A percentile compares a stretch with the other conserved stretches of the same genome.
Conservation (phyloP, 164 flowering plant genomes). For the Dillenia turbinata region DNA sequence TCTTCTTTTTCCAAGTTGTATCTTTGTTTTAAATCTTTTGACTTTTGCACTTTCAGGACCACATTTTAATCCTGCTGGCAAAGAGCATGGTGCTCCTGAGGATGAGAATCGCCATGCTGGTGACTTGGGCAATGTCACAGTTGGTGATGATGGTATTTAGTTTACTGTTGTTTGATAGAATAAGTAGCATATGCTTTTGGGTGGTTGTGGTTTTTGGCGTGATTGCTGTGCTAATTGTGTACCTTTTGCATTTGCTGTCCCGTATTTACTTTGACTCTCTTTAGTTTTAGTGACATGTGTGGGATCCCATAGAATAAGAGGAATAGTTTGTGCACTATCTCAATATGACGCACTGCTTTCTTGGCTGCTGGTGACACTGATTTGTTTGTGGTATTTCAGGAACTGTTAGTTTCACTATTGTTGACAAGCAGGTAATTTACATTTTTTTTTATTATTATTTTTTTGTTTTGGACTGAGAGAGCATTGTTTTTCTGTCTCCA, state of each 20-base stretch:
- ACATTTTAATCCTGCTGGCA: conserved; percentile 81
- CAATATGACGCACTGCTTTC: neutral
- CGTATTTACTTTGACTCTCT: no score
- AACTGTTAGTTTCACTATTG: conserved; percentile 50
- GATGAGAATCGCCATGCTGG: conserved; percentile 96
- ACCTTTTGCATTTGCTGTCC: no score
- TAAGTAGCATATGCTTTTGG: neutral
- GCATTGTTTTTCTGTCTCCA: neutral
- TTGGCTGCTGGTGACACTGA: neutral
- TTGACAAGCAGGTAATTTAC: conserved; percentile 60
- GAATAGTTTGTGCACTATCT: no score
- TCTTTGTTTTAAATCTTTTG: conserved; percentile 4
- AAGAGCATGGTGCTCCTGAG: conserved; percentile 93
- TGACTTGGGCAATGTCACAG: conserved; percentile 86
- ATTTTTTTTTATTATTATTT: neutral
- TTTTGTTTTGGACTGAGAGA: no score
- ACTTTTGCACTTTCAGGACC: conserved; percentile 46
- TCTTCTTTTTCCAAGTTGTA: neutral
- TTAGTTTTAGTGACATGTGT: no score
- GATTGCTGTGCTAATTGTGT: neutral
- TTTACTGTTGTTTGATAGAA: neutral
- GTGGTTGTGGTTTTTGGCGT: neutral
- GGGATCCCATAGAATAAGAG: no score
- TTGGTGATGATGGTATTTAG: conserved; percentile 72
- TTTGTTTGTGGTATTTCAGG: conserved; percentile 39